A percentile compares a stretch with the other conserved stretches of the same genome.
Conservation (phyloP, 2,329 filamentous ascomycete genomes). For the Leptosphaerulina australis region DNA sequence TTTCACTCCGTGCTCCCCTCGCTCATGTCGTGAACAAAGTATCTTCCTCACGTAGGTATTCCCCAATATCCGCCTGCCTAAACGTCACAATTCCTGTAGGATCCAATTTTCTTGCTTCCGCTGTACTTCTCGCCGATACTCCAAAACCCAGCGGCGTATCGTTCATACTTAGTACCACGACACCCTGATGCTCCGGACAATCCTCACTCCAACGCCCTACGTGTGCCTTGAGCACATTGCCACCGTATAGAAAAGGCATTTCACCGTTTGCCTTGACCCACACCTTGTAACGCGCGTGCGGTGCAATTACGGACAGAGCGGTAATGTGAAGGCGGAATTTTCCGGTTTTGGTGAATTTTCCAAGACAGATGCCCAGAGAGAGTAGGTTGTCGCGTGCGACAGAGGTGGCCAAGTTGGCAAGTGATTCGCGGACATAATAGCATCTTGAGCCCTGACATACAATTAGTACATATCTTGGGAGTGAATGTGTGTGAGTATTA, state of each 20-base stretch:
- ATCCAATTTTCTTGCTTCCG: constrained; percentile 81
- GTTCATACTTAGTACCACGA: constrained; percentile 89
- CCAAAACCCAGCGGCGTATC: constrained; percentile 91
- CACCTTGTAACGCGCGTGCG: constrained; percentile 93
- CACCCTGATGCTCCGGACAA: constrained; percentile 89
- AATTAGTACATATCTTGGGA: constrained; percentile 11
- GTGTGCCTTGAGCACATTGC: constrained; percentile 83
- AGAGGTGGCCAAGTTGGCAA: constrained; percentile 89
- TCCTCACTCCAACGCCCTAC: constrained; percentile 87
- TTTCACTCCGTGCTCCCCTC: background rate
- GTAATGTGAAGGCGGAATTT: constrained; percentile 97
- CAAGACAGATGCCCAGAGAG: constrained; percentile 86
- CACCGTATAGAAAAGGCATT: constrained; percentile 96
- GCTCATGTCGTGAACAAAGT: constrained; percentile 63
- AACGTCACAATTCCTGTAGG: constrained; percentile 90
- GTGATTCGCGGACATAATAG: constrained; percentile 87
- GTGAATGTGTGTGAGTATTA: constrained; percentile 41
- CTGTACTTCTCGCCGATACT: constrained; percentile 84
- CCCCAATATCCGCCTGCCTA: constrained; percentile 90
- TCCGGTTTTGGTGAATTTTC: constrained; percentile 95
- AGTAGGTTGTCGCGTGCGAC: constrained; percentile 82
- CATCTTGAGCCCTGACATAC: constrained; percentile 72
- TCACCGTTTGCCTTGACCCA: constrained; percentile 97
- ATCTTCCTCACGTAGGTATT: constrained; percentile 86
- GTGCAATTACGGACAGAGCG: constrained; percentile 83